Base-by-base conservation (phyloP, 495 filamentous ascomycete genomes). In the Penicillium cinerascens region DNA sequence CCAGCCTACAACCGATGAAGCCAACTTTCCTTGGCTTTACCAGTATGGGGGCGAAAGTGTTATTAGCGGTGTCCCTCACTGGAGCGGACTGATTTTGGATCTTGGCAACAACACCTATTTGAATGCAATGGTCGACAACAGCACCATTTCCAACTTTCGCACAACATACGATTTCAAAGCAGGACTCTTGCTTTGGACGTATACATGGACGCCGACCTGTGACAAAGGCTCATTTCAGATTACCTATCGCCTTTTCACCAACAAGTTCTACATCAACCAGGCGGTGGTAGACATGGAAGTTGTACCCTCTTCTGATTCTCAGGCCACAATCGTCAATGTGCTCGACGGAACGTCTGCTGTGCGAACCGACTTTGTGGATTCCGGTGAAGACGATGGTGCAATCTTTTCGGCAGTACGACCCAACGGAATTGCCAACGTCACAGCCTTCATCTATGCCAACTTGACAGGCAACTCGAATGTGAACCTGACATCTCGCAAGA, bases 11-110 rank as follows among this genome's bases (percentile, higher is more conserved):
- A 83, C 78, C 0, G 86, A 83, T 35, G 76, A 78, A 3, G 83
- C 81, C 7, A 92, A 92, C 61, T 90, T 85, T 58, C 73, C 73
- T 4, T 90, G 88, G 87, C 69, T 90, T 25, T 73, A 80, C 48
- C 80, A 88, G 55, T 85, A 87, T 63, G 87, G 87, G 15, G 78
- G 78, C 22, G 88, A 92, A 60, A 85, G 80, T 51, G 82, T 86
- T 18, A 89, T 91, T 56, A 82, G 80, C 39, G 88, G 88, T 36
- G 75, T 92, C 26, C 87, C 87, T 1, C 86, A 87, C 55, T 89
- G 82, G 82, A 68, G 70, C 36, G 83, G 83, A 9, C 63, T 88
- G 25, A 64, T 85, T 21, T 65, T 87, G 17, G 78, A 84, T 44
- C 70, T 86, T 26, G 82, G 80, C 17, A 67, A 74, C 20, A 66